Evolutionary conservation across 129 eudicot genomes (phyloP), one percentile per base, ranked within the genome.

Genomic region (Artemisia argyi): DNA sequence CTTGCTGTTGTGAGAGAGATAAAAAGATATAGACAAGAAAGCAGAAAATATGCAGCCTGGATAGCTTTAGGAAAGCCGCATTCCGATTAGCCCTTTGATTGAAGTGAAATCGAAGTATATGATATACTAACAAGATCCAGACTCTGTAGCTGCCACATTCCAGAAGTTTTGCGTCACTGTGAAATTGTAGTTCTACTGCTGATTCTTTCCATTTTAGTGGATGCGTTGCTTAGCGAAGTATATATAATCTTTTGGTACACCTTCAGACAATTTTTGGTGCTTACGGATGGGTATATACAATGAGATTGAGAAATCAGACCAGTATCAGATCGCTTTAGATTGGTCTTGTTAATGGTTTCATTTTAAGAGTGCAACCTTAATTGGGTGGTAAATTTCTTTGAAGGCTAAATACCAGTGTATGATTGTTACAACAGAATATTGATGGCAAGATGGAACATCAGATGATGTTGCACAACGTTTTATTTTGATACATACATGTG

Each of bases 1-100:
- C 96, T 94, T 26, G 98, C 98, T 48, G 96, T 84, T 75, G 85
- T 90, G 30, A 85, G 87, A 81, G 98, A 93, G 81, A 74, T 83
- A 71, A 90, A 81, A 86, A 80, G 95, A 61, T 93, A 85, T 85
- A 89, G 73, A 80, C 85, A 73, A 56, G 96, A 89, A 85, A 80
- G 20, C 52, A 61, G 61, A 47, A 93, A 93, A 72, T 82, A 85
- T 60, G 28, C 60, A 9, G 88, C 87, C 42, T 93, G 98, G 98
- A 88, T 69, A 82, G 84, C 85, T 74, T 73, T 74, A 39, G 77
- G 51, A 56, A 81, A 68, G 20, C 71, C 72, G 58, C 75, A 50
- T 56, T 66, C 68, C 13, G 61, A 70, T 78, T 72, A 70, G 73
- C 46, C 46, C 42, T 39, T 7, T 8, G 10, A 48, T 26, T 17